A percentile compares a stretch with the other conserved stretches of the same genome.
Evolutionary conservation across 202 grass and related monocot genomes (phyloP).

Genomic region (Digitaria exilis): DNA sequence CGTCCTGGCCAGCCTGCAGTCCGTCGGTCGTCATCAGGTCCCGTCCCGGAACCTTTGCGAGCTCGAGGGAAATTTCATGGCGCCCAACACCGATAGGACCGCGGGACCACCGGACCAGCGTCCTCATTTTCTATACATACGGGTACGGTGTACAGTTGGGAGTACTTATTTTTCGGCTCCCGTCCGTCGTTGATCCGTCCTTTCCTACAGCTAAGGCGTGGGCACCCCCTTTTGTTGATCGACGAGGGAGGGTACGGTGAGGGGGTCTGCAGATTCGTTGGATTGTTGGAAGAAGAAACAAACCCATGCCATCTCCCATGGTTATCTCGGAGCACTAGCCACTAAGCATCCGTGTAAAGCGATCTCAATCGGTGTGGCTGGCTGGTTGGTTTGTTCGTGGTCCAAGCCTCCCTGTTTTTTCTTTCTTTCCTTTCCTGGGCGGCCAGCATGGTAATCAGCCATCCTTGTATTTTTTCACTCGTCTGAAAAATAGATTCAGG

Average conservation of each 20-base stretch:
- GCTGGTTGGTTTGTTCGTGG: not conserved
- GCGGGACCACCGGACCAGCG: conserved; percentile 1
- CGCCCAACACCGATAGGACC: not conserved
- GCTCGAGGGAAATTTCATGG: conserved; percentile 26
- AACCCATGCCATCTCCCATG: not conserved
- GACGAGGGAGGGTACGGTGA: too few relatives aligned
- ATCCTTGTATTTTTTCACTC: not conserved
- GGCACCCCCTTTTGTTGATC: not conserved
- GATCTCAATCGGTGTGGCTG: not conserved
- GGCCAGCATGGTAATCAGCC: not conserved
- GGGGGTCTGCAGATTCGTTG: not conserved
- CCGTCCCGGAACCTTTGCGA: conserved; percentile 20
- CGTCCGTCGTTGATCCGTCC: not conserved
- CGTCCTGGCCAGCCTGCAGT: not conserved
- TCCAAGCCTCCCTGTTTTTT: not conserved
- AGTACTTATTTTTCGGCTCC: not conserved
- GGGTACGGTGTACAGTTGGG: not conserved
- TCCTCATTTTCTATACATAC: not conserved
- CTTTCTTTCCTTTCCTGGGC: not conserved
- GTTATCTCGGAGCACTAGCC: not conserved
- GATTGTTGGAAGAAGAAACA: not conserved
- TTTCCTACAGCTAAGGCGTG: not conserved
- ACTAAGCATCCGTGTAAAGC: not conserved
- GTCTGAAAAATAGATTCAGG: not conserved
- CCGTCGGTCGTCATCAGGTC: not conserved